Conservation (phyloP, 1,139 yeast species). For the Yamadazyma siamensis region DNA sequence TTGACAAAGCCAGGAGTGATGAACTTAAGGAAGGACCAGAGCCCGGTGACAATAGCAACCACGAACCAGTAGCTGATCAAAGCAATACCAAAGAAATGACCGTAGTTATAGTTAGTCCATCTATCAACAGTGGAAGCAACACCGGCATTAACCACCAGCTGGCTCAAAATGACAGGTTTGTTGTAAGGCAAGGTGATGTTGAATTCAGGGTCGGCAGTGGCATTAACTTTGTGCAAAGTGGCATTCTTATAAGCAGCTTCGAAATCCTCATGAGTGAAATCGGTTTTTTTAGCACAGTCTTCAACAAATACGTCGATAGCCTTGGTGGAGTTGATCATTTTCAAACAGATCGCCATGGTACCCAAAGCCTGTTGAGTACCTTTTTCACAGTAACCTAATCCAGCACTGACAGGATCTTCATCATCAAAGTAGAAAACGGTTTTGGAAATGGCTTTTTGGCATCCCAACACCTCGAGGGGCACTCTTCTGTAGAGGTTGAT, state of each 20-base stretch:
- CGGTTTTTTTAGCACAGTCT: constrained; percentile 10
- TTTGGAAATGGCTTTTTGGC: constrained; percentile 25
- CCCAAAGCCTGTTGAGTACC: constrained; percentile 38
- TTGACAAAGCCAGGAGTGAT: constrained; percentile 33
- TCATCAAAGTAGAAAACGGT: constrained; percentile 24
- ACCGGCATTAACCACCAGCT: constrained; percentile 25
- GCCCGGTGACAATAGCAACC: constrained; percentile 41
- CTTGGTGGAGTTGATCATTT: constrained; percentile 19
- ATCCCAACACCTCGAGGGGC: constrained; percentile 21
- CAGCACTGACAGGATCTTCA: constrained; percentile 18
- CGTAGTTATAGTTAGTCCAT: constrained; percentile 40
- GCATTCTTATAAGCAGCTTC: constrained; percentile 37
- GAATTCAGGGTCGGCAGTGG: constrained; percentile 26
- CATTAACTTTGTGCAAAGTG: constrained; percentile 23
- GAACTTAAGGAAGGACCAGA: constrained; percentile 32
- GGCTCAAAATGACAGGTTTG: constrained; percentile 25
- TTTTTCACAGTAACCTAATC: constrained; percentile 28
- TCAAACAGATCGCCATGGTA: constrained; percentile 35
- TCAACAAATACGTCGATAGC: constrained; percentile 25
- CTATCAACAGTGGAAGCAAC: constrained; percentile 36
- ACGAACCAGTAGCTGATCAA: constrained; percentile 48
- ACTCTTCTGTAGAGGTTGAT: constrained; percentile 5
- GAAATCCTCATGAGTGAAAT: constrained; percentile 26
- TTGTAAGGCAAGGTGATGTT: constrained; percentile 24
- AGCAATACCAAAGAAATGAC: constrained; percentile 47